A percentile compares a stretch with the other conserved stretches of the same genome.
These are phyloP conservation scores for Rheum nobile DNA, from an alignment of 148 eudicot species.

Conservation along the genomic window DNA sequence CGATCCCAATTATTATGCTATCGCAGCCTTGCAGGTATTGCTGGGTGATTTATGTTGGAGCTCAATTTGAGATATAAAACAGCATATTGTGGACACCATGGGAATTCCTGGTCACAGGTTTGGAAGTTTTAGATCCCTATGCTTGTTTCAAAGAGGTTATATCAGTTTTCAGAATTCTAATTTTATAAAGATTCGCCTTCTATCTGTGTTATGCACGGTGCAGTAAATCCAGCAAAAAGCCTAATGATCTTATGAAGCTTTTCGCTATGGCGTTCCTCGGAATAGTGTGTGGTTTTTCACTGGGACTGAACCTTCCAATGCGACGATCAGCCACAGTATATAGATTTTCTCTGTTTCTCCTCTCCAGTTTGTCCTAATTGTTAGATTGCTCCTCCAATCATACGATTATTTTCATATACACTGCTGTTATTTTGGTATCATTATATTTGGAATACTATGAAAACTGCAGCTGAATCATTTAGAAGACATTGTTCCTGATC, in stretches of 20 bases:
- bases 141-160: neutral
- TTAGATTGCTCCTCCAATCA: too few relatives aligned
- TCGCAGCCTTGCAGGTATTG: neutral
- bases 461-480: constrained; percentile 7
- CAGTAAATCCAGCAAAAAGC: constrained; percentile 2
- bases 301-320: constrained; percentile 2
- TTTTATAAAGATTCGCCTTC: neutral
- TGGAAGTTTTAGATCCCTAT: neutral
- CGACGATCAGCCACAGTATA: neutral
- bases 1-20: neutral
- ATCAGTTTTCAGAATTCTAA: neutral
- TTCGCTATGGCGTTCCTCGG: neutral
- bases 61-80: neutral
- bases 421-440: neutral
- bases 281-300: constrained; percentile 3
- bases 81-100: neutral
- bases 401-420: neutral
- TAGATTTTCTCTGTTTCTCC: neutral
- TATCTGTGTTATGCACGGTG: neutral
- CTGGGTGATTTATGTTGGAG: neutral
- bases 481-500: neutral
- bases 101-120: constrained; percentile 5
- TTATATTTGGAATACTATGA: neutral
- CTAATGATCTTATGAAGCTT: constrained; percentile 3
- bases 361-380: neutral